Conservation (phyloP, 805 yeast species). For the Priceomyces melissophilus region DNA sequence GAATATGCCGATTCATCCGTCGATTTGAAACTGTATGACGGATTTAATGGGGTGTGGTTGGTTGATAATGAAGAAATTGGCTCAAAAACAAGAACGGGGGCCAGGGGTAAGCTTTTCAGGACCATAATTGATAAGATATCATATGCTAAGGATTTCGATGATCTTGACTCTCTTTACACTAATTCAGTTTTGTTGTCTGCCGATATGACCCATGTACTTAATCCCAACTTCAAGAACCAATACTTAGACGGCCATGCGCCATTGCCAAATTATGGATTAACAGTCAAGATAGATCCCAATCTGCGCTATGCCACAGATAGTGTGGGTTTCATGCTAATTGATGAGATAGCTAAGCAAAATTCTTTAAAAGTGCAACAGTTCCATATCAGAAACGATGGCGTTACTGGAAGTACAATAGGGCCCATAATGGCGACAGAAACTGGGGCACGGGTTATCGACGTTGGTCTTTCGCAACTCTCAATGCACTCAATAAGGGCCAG, state of each 20-base stretch:
- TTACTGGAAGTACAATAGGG: slow-evolving; percentile 43
- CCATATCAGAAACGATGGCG: slow-evolving; percentile 39
- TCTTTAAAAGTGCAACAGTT: slow-evolving; percentile 32
- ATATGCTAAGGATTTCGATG: slow-evolving; percentile 2
- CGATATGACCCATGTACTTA: slow-evolving; percentile 42
- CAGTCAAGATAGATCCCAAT: slow-evolving; percentile 35
- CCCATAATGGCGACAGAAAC: slow-evolving; percentile 35
- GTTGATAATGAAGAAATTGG: slow-evolving; percentile 44
- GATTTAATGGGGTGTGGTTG: slow-evolving; percentile 29
- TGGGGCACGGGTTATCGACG: slow-evolving; percentile 57
- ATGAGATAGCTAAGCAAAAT: slow-evolving; percentile 19
- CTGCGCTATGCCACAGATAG: slow-evolving; percentile 38
- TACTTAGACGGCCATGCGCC: slow-evolving; percentile 35
- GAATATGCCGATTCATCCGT: slow-evolving; percentile 11
- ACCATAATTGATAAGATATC: slow-evolving; percentile 12
- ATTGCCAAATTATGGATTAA: slow-evolving; percentile 36
- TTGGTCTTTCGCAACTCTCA: slow-evolving; percentile 79
- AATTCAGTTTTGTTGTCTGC: slow-evolving; percentile 37
- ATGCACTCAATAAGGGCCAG: slow-evolving; percentile 59
- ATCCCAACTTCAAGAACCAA: slow-evolving; percentile 35
- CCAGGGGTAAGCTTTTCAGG: slow-evolving; percentile 30
- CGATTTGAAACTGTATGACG: slow-evolving; percentile 19
- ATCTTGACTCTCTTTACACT: slow-evolving; percentile 17
- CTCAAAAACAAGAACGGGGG: slow-evolving; percentile 38
- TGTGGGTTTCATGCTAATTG: slow-evolving; percentile 24